Percentiles rank a stretch among this genome's conserved stretches.
Evolutionary conservation across 306 rosid genomes (phyloP).

Genomic region (Quercus parvula): DNA sequence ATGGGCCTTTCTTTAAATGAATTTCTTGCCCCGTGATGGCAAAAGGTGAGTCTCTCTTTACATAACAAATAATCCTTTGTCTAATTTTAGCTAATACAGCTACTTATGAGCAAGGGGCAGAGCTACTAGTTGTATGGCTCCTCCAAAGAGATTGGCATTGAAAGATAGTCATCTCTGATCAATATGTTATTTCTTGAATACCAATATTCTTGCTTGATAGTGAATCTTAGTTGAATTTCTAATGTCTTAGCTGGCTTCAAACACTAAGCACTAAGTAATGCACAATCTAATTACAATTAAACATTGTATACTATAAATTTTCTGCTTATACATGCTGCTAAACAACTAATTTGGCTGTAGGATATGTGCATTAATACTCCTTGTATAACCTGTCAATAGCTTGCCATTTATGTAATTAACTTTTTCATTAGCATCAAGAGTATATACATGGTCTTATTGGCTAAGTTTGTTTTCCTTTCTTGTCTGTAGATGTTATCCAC

Average conservation of each 20-base stretch:
- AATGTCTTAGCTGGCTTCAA: neutral
- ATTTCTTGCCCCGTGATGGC: slow-evolving; percentile 28
- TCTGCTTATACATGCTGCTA: no score
- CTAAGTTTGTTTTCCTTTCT: neutral
- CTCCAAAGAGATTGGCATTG: no score
- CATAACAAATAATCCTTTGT: neutral
- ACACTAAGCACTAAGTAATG: no score
- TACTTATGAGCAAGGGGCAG: no score
- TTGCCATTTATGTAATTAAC: neutral
- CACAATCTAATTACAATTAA: neutral
- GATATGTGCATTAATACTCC: no score
- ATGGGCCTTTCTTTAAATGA: slow-evolving; percentile 31
- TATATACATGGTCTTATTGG: neutral
- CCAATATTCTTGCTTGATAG: neutral
- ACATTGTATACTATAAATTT: slow-evolving; percentile 11
- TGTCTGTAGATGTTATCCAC: slow-evolving; percentile 11
- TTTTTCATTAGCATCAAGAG: neutral
- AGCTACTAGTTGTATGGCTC: no score
- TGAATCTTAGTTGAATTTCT: neutral
- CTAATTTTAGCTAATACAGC: neutral
- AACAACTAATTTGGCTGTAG: no score
- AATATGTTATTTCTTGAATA: slow-evolving; percentile 5
- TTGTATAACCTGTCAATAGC: neutral
- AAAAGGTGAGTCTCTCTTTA: slow-evolving; percentile 18
- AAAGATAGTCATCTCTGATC: no score